phyloP scores from a whole-genome alignment of 2,329 filamentous ascomycete species.

The Alternaria triticina region DNA sequence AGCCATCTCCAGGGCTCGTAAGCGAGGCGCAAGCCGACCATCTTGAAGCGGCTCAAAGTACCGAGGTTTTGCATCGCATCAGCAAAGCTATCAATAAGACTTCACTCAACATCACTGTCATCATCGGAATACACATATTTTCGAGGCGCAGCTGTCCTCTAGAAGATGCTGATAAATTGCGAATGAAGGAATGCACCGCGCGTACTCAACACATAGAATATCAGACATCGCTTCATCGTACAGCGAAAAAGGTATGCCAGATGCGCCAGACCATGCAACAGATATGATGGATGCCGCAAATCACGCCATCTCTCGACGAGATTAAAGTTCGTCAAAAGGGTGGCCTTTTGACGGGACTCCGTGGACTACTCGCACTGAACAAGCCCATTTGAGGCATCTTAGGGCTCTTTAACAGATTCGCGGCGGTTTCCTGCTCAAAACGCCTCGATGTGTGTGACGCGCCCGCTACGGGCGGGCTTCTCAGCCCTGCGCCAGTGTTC shows the following conservation, averaged over 20 bases:
- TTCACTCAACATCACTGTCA: background rate
- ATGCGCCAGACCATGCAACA: conserved; percentile 18
- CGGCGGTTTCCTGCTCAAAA: conserved; percentile 19
- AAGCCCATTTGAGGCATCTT: conserved; percentile 37
- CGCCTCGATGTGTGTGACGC: conserved; percentile 16
- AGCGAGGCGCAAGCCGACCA: background rate
- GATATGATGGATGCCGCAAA: background rate
- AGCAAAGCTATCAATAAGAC: background rate
- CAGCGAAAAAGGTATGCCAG: background rate
- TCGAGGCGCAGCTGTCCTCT: background rate
- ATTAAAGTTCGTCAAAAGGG: conserved; percentile 16
- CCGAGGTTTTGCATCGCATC: background rate
- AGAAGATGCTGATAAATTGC: background rate
- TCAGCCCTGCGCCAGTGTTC: conserved; percentile 14
- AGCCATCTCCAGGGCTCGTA: background rate
- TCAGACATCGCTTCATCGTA: background rate
- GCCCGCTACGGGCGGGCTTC: conserved; percentile 30
- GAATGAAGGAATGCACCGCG: background rate
- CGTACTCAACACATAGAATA: background rate
- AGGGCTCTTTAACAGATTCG: conserved; percentile 20
- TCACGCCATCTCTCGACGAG: background rate
- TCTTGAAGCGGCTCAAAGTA: conserved; percentile 4
- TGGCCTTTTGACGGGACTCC: conserved; percentile 33
- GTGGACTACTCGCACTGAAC: conserved; percentile 39
- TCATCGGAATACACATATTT: background rate